These are phyloP conservation scores for Marsdenia floribunda DNA, from an alignment of 257 asterid species.

Conservation along the genomic window DNA sequence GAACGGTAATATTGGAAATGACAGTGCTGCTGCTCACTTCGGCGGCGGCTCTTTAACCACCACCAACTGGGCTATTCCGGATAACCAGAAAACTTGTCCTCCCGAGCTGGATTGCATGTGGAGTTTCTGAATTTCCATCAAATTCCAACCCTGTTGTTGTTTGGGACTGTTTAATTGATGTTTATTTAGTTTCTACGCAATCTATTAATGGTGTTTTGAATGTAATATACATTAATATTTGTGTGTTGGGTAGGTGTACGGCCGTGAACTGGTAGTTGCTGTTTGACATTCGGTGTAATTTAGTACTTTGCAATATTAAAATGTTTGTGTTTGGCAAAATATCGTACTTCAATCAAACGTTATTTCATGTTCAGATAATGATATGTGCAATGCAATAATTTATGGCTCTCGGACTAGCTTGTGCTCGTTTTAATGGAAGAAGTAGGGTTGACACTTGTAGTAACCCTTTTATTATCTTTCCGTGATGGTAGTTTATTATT, in stretches of 20 bases:
- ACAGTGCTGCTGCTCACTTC: slow-evolving; percentile 1
- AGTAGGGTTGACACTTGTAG: no score
- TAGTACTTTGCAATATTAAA: neutral
- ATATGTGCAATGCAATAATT: neutral
- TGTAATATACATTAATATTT: neutral
- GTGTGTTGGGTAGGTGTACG: neutral
- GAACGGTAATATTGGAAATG: slow-evolving; percentile 21
- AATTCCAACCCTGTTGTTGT: neutral
- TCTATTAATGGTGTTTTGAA: neutral
- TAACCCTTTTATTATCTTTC: no score
- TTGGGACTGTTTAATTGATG: neutral
- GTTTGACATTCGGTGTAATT: slow-evolving; percentile 14
- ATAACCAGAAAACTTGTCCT: slow-evolving; percentile 35
- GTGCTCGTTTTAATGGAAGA: no score
- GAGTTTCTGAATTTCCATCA: slow-evolving; percentile 32
- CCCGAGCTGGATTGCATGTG: slow-evolving; percentile 87
- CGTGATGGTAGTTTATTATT: no score
- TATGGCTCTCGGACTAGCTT: neutral
- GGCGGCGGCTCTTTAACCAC: slow-evolving; percentile 10
- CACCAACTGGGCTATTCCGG: slow-evolving; percentile 41
- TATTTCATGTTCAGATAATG: neutral
- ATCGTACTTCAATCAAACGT: neutral
- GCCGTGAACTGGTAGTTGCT: slow-evolving; percentile 1
- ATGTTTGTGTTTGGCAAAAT: neutral
- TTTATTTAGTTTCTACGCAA: neutral